Percentiles rank a stretch among this genome's conserved stretches.
These are phyloP conservation scores for Litchi chinensis DNA, from an alignment of 345 rosid genomes.

Conservation along the genomic window DNA sequence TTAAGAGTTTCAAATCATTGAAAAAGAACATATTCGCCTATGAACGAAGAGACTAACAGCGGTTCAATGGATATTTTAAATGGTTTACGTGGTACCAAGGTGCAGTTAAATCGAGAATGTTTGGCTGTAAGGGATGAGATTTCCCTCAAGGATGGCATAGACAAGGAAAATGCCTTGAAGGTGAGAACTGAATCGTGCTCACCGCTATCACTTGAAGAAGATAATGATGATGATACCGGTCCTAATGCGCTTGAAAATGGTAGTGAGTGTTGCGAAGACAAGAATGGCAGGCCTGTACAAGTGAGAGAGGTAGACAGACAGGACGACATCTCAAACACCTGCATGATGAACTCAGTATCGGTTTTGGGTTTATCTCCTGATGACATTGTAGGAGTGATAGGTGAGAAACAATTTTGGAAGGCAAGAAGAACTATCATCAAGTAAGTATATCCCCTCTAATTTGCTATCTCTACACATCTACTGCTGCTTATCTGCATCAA, in stretches of 20 bases:
- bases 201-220: constrained; percentile 30
- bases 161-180: constrained; percentile 29
- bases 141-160: constrained; percentile 21
- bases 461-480: background rate
- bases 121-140: constrained; percentile 24
- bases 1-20: constrained; percentile 29
- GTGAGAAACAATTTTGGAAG: constrained; percentile 73
- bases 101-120: constrained; percentile 18
- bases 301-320: constrained; percentile 21
- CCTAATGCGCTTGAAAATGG: constrained; percentile 34
- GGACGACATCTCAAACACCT: constrained; percentile 30
- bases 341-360: constrained; percentile 40
- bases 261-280: constrained; percentile 20
- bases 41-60: constrained; percentile 30
- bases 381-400: constrained; percentile 61
- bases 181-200: constrained; percentile 40
- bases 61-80: constrained; percentile 28
- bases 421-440: constrained; percentile 65
- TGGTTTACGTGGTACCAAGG: constrained; percentile 20
- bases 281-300: constrained; percentile 10
- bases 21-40: constrained; percentile 36
- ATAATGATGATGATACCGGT: constrained; percentile 33
- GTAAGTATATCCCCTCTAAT: constrained; percentile 49
- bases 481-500: constrained; percentile 9
- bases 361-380: constrained; percentile 51